Base-by-base conservation (phyloP, 2,329 filamentous ascomycete species). In the Talaromyces sp. region DNA sequence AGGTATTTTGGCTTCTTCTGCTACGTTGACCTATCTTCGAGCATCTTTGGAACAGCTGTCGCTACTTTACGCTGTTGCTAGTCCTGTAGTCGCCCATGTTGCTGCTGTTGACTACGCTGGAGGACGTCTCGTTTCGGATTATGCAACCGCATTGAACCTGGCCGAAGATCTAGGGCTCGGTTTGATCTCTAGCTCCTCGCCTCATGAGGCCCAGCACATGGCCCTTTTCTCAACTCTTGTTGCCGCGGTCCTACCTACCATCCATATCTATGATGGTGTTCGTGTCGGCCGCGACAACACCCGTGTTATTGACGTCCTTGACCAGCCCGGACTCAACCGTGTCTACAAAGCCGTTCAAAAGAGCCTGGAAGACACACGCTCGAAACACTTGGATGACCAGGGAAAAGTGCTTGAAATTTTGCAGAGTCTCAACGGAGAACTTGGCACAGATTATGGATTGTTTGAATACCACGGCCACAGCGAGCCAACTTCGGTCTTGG, bases 141-240 rank as follows among this genome's bases (percentile, higher is more conserved):
- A 99, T 76, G 86, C 87, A 62, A 85, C 87, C 46, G 88, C 91
- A 3, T 81, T 97, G 69, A 85, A 87, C 65, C 79, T 93, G 54
- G 89, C 91, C 9, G 94, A 97, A 74, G 94, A 97, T 67, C 84
- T 97, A 14, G 93, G 94, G 17, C 81, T 97, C 29, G 92, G 88
- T 53, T 82, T 99, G 48, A 85, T 99, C 53, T 85, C 90, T 65
- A 96, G 91, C 73, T 86, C 86, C 57, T 96, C 92, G 31, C 87
- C 90, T 31, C 92, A 95, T 67, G 94, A 99, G 79, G 84, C 89
- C 54, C 94, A 99, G 81, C 94, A 99, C 78, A 96, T 96, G 89
- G 85, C 92, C 8, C 79, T 96, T n/a, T 88, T 96, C 68, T 85
- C 92, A 0, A 96, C 91, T 3, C 78, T 96, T 26, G 80, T 96